Evolutionary conservation across 78 protist genomes (phyloP).

Genomic region (Trichosphaerium sp.): DNA sequence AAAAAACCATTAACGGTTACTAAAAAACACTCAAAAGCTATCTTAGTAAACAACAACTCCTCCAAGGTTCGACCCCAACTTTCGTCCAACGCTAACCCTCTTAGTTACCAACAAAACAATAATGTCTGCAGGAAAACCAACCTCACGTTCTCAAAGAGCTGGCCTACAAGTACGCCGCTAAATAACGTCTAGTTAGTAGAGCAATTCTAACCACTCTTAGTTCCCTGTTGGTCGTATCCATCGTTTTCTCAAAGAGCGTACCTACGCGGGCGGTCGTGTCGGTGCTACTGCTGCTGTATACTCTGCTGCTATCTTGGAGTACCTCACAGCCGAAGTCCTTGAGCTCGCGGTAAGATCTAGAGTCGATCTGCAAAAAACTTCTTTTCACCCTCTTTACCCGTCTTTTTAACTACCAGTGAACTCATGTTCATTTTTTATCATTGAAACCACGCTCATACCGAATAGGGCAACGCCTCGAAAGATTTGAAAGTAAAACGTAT

Average conservation of each 20-base stretch:
- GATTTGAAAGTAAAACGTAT: slow-evolving; percentile 81
- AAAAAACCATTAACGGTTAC: too few species aligned
- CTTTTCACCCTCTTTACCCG: neutral
- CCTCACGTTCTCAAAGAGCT: too few species aligned
- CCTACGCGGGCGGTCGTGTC: slow-evolving; percentile 56
- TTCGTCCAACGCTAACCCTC: too few species aligned
- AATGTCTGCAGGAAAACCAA: too few species aligned
- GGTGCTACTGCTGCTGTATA: slow-evolving; percentile 89
- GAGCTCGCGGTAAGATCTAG: neutral
- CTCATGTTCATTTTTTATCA: too few species aligned
- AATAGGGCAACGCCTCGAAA: slow-evolving; percentile 75
- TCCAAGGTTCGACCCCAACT: too few species aligned
- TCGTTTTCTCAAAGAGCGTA: slow-evolving; percentile 68
- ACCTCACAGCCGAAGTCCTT: slow-evolving; percentile 53
- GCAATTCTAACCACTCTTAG: too few species aligned
- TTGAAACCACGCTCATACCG: neutral
- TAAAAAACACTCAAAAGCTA: too few species aligned
- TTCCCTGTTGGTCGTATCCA: slow-evolving; percentile 83
- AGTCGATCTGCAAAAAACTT: neutral
- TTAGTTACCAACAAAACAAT: too few species aligned
- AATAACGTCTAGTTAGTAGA: too few species aligned
- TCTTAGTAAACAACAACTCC: too few species aligned
- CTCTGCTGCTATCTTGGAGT: slow-evolving; percentile 88
- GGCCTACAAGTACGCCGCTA: too few species aligned
- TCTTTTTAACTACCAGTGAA: neutral